Conservation (phyloP, 179 eudicot species). For the Dionaea muscipula region DNA sequence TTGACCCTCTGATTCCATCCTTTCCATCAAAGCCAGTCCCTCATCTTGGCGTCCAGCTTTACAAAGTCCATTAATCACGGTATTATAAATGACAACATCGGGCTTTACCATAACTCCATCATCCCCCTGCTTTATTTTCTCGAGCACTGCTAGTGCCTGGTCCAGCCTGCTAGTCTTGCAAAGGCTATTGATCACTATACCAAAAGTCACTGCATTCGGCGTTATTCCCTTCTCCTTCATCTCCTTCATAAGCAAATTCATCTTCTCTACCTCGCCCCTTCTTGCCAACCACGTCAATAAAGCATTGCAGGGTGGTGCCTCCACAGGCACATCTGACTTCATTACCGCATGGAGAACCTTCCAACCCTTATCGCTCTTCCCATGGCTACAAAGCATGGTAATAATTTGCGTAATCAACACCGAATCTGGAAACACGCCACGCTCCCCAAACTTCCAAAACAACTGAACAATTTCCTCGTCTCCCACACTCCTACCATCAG, state of each 20-base stretch:
- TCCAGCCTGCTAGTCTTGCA: slow-evolving; percentile 54
- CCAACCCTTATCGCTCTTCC: slow-evolving; percentile 34
- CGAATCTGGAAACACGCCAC: slow-evolving; percentile 24
- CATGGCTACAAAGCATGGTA: slow-evolving; percentile 28
- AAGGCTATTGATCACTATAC: slow-evolving; percentile 52
- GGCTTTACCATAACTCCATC: slow-evolving; percentile 35
- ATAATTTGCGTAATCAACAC: slow-evolving; percentile 32
- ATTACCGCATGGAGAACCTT: slow-evolving; percentile 31
- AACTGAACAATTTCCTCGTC: slow-evolving; percentile 35
- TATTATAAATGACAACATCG: slow-evolving; percentile 59
- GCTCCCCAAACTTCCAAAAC: slow-evolving; percentile 26
- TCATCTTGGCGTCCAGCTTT: slow-evolving; percentile 62
- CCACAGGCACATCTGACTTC: slow-evolving; percentile 32
- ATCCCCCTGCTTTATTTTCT: slow-evolving; percentile 37
- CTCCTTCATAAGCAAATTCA: slow-evolving; percentile 45
- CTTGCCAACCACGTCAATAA: slow-evolving; percentile 43
- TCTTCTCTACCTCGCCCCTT: slow-evolving; percentile 24
- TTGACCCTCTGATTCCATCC: slow-evolving; percentile 37
- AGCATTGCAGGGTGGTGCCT: slow-evolving; percentile 45
- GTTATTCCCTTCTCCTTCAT: slow-evolving; percentile 54
- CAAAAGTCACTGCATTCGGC: slow-evolving; percentile 47
- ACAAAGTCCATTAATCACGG: slow-evolving; percentile 67
- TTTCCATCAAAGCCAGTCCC: slow-evolving; percentile 45
- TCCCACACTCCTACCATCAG: slow-evolving; percentile 17
- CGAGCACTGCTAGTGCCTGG: slow-evolving; percentile 47